Conservation (phyloP, 2,329 filamentous ascomycete genomes). For the Scytalidium lignicola region DNA sequence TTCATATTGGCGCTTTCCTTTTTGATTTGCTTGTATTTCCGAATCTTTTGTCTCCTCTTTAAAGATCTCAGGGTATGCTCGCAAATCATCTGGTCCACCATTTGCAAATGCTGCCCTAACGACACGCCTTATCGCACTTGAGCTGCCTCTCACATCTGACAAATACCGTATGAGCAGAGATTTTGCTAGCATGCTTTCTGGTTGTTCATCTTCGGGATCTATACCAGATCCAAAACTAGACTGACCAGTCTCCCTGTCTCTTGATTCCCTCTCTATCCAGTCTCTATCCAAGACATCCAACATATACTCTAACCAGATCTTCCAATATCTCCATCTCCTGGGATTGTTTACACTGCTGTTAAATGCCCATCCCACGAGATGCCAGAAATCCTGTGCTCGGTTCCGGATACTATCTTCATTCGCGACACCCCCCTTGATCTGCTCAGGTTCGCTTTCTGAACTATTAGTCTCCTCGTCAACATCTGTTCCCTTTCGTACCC, state of each 20-base stretch:
- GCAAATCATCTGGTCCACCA: constrained; percentile 47
- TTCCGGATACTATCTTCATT: constrained; percentile 64
- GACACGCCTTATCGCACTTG: constrained; percentile 43
- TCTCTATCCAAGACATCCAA: constrained; percentile 65
- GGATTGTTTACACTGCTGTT: constrained; percentile 75
- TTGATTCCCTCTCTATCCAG: constrained; percentile 51
- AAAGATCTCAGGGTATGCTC: constrained; percentile 62
- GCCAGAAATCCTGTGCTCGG: constrained; percentile 84
- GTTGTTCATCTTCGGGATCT: constrained; percentile 12
- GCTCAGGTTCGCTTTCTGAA: constrained; percentile 38
- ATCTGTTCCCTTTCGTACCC: constrained; percentile 21
- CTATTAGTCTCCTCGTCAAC: constrained; percentile 35
- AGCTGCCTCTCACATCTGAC: constrained; percentile 33
- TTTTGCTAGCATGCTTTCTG: constrained; percentile 36
- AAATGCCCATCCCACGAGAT: constrained; percentile 84
- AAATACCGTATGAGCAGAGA: constrained; percentile 55
- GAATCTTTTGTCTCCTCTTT: constrained; percentile 53
- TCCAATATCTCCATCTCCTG: constrained; percentile 29
- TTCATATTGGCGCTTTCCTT: constrained; percentile 42
- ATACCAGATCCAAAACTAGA: constrained; percentile 23
- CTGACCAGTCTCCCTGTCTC: constrained; percentile 35
- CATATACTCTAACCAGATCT: constrained; percentile 25
- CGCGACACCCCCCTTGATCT: constrained; percentile 55
- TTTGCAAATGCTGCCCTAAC: constrained; percentile 65
- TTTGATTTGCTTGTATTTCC: constrained; percentile 37